These are phyloP conservation scores for Prunus persica DNA, from an alignment of 306 rosid genomes.

Conservation along the genomic window Prunus_persica_NCBIv2 NC_034010.1:13745001-13745500, in stretches of 20 bases:
- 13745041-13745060: background rate
- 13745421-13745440: conserved; percentile 46
- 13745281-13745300: background rate
- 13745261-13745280: background rate
- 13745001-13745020: background rate
- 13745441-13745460: conserved; percentile 42
- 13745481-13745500: conserved; percentile 57
- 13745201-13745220: background rate
- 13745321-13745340: background rate
- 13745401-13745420: background rate
- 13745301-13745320: background rate
- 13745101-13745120: background rate
- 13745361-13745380: background rate
- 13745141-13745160: background rate
- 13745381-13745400: background rate
- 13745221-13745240: background rate
- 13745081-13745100: background rate
- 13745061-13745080: background rate
- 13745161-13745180: background rate
- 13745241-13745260: background rate
- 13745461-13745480: conserved; percentile 33
- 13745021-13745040: background rate
- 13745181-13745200: background rate
- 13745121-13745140: background rate
- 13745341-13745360: background rate